A percentile compares a stretch with the other conserved stretches of the same genome.
phyloP scores from a whole-genome alignment of 805 yeast species.

The Teunomyces aglyptinius region DNA sequence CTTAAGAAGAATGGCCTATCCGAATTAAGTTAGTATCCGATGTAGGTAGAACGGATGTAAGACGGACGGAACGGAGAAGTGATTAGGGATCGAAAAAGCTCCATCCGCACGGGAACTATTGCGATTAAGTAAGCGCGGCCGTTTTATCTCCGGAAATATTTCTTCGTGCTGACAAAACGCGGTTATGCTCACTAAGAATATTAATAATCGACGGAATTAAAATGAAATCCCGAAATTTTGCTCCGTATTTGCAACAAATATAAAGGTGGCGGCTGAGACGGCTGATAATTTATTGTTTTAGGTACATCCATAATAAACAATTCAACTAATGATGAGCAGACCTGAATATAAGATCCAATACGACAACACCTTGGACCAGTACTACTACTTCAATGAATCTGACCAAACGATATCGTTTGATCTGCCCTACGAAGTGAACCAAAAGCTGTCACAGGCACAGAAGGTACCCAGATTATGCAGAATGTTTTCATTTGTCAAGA shows the following conservation, averaged over 20 bases:
- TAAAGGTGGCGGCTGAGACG: background rate
- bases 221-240: background rate
- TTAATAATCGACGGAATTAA: background rate
- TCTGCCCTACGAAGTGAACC: conserved; percentile 13
- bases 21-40: background rate
- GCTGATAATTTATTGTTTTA: background rate
- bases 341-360: conserved; percentile 10
- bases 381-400: conserved; percentile 13
- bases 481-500: conserved; percentile 1
- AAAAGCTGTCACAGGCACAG: background rate
- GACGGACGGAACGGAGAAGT: background rate
- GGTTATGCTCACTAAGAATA: background rate
- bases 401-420: conserved; percentile 13
- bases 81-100: background rate
- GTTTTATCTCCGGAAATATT: background rate
- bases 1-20: background rate
- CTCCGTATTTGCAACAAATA: conserved; percentile 2
- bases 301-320: too few species aligned
- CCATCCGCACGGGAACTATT: background rate
- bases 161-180: background rate
- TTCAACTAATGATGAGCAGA: background rate
- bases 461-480: conserved; percentile 1
- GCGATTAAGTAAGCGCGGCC: background rate
- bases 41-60: background rate
- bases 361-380: conserved; percentile 13